These are phyloP conservation scores for Solanum dulcamara DNA, from an alignment of 257 asterid species.

Conservation along the genomic window DNA sequence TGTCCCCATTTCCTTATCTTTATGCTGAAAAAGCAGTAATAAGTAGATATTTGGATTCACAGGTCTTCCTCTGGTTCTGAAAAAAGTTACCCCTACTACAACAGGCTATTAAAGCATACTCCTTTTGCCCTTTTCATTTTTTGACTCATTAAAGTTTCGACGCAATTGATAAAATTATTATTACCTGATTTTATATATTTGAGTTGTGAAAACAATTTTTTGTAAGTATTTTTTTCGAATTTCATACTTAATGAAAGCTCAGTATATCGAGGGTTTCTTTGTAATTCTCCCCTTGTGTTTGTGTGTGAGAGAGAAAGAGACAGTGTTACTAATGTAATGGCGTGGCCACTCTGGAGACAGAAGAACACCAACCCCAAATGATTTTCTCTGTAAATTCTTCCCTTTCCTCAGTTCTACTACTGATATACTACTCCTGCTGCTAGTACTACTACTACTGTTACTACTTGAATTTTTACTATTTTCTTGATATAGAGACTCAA, in stretches of 20 bases:
- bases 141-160: neutral
- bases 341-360: constrained; percentile 4
- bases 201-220: neutral
- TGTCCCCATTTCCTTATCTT: constrained; percentile 4
- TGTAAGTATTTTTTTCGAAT: too few relatives aligned
- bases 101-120: neutral
- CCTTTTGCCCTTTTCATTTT: neutral
- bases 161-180: neutral
- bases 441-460: neutral
- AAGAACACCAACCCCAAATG: constrained; percentile 4
- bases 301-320: neutral
- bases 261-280: neutral
- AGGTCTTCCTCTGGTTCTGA: neutral
- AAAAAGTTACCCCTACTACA: neutral
- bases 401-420: neutral
- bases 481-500: neutral
- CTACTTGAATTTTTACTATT: neutral
- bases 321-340: neutral
- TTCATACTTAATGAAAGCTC: neutral
- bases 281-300: neutral
- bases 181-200: neutral
- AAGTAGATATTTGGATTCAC: neutral
- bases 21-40: neutral
- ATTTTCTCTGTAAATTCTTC: constrained; percentile 10
- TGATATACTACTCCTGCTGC: neutral